Base-by-base conservation (phyloP, 768 basidiomycete genomes). In the Tephrocybe sp. region DNA sequence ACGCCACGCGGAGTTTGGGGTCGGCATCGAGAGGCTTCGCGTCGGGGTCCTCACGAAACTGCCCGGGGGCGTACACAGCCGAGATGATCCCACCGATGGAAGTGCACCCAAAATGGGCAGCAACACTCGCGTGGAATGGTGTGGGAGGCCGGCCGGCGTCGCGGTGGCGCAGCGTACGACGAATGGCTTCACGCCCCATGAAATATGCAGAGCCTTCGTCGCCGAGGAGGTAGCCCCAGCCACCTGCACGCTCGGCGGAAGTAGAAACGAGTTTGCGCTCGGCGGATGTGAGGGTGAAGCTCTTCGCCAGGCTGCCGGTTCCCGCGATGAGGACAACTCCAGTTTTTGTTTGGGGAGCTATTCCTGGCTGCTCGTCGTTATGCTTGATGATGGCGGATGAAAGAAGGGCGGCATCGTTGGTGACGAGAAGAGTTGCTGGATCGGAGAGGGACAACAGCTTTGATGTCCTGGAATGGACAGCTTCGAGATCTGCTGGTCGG, bases 341-440 rank as follows among this genome's bases (percentile, higher is more conserved):
- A 14, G 54, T 60, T 36, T 58, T 53, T n/a, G 57, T 54, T 17
- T 45, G 33, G 21, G 50, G n/a, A 20, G 51, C 39, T 33, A 28
- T 18, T 9, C 20, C 17, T 21, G 3, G 18, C 37, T n/a, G 26
- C 25, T 50, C 11, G 14, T 15, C 11, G n/a, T 44, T 24, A 37
- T 30, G 44, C 8, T 48, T 49, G 33, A 56, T 37, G 33, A 66
- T 60, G 3, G 60, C 65, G 10, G 65, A 56, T 9, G 60, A 54
- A n/a, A 66, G 56, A n/a, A 65, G 56, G 12, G 65, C 63, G 25
- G 62, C 65, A 38, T 66, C 63, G 37, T 65, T 61, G 9, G 62
- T 65, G 40, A 66, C 55, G 12, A 59, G 48, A 34, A 63, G 50
- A 2, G 28, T 45, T 1, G 45, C 25, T 1, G 56, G 57, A 18